Base-by-base conservation (phyloP, 352 stramenopile genomes). In the Salisapilia sapeloensis region DNA sequence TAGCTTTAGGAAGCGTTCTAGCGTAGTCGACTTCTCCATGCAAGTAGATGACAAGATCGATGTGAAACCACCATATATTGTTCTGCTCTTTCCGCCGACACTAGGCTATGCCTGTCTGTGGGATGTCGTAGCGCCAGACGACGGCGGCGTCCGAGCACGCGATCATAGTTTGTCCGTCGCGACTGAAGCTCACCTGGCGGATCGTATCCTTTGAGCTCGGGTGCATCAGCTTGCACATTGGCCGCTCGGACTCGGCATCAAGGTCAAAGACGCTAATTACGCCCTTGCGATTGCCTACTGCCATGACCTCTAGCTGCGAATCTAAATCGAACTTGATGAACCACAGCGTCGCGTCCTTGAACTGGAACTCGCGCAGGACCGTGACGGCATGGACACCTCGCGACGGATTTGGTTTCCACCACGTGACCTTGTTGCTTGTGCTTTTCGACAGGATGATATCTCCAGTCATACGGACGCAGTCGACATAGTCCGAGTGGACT, bases 341-440 rank as follows among this genome's bases (percentile, higher is more conserved):
- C 77, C 77, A 92, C 35, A 92, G 37, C 24, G 87, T 55, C 1
- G 64, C 64, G 39, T 91, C 62, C 45, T 81, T 79, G 51, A 83
- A 75, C 29, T 76, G 54, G 46, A 83, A 87, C 50, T 92, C 66
- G 19, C 56, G 60, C 29, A 91, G 50, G 22, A 92, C 66, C 5
- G 65, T 89, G 10, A 87, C 66, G 3, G 65, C 64, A 24, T 83
- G 65, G 38, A 83, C 80, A 41, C 72, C 69, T 40, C 63, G 65
- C 29, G 65, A 82, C 21, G 67, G 64, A 42, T 89, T 76, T 10
- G 89, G 89, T 30, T 86, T 89, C 90, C 90, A 97, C 18, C 96
- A 71, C 9, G 94, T 60, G 15, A 96, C 66, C 27, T 71, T 78
- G 53, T 94, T 87, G 38, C 66, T 67, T 16, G 77, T 93, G 0